A percentile compares a stretch with the other conserved stretches of the same genome.
Evolutionary conservation across 805 yeast species (phyloP).

Genomic region (Candida coquimbonensis): DNA sequence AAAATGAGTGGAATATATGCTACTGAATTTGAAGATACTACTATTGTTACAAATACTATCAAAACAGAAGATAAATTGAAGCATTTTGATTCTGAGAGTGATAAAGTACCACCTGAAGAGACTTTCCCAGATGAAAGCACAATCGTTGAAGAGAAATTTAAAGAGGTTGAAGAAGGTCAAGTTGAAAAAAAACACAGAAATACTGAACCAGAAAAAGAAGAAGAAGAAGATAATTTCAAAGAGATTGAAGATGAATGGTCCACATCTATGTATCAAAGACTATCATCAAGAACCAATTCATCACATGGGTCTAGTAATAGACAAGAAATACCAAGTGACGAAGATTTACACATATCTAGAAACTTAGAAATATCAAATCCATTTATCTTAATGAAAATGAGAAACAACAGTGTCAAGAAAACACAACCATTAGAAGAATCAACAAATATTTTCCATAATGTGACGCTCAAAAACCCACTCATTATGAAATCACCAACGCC

Average conservation of each 20-base stretch:
- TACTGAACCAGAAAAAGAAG: too few relatives aligned
- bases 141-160: not conserved
- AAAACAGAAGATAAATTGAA: not conserved
- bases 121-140: not conserved
- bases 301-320: not conserved
- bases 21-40: not conserved
- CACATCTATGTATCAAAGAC: constrained; percentile 4
- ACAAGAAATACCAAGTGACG: constrained; percentile 1
- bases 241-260: constrained; percentile 8
- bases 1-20: not conserved
- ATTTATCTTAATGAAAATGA: constrained; percentile 15
- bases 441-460: not conserved
- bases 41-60: too few relatives aligned
- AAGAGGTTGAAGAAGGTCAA: not conserved
- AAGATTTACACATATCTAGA: constrained; percentile 7
- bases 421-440: not conserved
- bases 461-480: not conserved
- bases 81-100: too few relatives aligned
- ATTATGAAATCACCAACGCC: not conserved
- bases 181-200: too few relatives aligned
- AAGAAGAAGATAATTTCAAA: not conserved
- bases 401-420: not conserved
- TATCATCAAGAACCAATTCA: constrained; percentile 3
- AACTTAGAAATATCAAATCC: constrained; percentile 19
- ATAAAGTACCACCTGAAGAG: too few relatives aligned